Evolutionary conservation across 2,329 filamentous ascomycete species (phyloP), one percentile per base, ranked within the genome.

Genomic region (Tolypocladium amazonense): DNA sequence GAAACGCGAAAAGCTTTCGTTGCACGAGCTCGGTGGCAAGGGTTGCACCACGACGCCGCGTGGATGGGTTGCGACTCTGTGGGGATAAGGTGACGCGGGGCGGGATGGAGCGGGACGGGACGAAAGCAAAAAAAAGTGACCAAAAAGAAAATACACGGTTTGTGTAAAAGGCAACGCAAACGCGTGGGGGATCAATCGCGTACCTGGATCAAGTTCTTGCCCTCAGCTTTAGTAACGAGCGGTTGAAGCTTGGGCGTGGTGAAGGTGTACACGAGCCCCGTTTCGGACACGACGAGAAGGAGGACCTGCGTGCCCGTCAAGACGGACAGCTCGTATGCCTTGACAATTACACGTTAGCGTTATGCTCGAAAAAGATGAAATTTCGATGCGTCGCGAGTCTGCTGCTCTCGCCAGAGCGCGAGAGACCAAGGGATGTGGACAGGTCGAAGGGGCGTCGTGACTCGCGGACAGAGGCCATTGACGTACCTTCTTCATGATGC

Each of bases 401-500:
- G 30, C 11, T 14, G 50, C 9, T n/a, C 3, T 33, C 27, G 20
- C 47, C 27, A 15, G 18, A 20, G 37, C 37, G 54, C 25, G 12
- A 35, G 18, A 25, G 18, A 33, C 14, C 41, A 33, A 56, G 56
- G 14, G 25, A 3, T 6, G 7, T 8, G 43, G 23, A 47, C 25
- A 4, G 23, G 45, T 12, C 25, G 25, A 27, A 14, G 7, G 25
- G 25, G 18, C 25, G 4, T n/a, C 8, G 30, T 35, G 50, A 14
- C 18, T 33, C 18, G 18, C 50, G 50, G 11, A 30, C 7, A 1
- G 18, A 6, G 50, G n/a, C 3, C 50, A 23, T 33, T 38, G 12
- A 81, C 87, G 68, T 75, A 97, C 94, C 92, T 97, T 97, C 84
- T 99, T 97, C 94, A 99, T 97, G 77, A 99, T 97, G 69, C 94